phyloP scores from a whole-genome alignment of 192 early-diverging fungal genomes.

The Backusella sp. region DNA sequence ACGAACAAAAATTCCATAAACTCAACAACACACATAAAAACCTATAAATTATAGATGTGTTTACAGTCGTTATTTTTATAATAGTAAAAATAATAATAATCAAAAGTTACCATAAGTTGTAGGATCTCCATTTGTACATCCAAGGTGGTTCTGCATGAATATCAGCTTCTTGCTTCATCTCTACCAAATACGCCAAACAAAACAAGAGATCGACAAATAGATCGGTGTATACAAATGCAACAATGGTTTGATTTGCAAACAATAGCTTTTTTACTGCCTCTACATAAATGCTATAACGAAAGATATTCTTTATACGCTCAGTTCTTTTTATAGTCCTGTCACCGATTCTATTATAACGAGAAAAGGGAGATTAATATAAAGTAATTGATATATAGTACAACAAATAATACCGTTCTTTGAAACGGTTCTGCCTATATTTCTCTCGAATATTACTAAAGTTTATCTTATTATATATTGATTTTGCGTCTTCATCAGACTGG shows the following conservation, averaged over 20 bases:
- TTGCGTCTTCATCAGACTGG: neutral
- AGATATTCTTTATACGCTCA: neutral
- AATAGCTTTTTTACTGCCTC: neutral
- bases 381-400: neutral
- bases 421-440: slow-evolving; percentile 26
- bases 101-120: slow-evolving; percentile 39
- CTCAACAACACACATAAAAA: slow-evolving; percentile 19
- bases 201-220: slow-evolving; percentile 54
- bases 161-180: slow-evolving; percentile 44
- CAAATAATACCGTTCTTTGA: slow-evolving; percentile 20
- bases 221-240: slow-evolving; percentile 46
- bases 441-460: slow-evolving; percentile 31
- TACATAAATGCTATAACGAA: slow-evolving; percentile 10
- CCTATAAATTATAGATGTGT: neutral
- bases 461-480: slow-evolving; percentile 13
- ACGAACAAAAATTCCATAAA: slow-evolving; percentile 34
- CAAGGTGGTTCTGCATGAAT: slow-evolving; percentile 42
- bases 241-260: slow-evolving; percentile 21
- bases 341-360: neutral
- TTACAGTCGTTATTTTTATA: neutral
- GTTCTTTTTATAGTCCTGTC: neutral
- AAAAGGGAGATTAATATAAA: neutral
- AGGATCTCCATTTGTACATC: slow-evolving; percentile 52
- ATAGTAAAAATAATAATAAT: neutral
- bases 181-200: slow-evolving; percentile 60